These are phyloP conservation scores for Diplocarpon rosae DNA, from an alignment of 2,329 filamentous ascomycete genomes.

Conservation along the genomic window DNA sequence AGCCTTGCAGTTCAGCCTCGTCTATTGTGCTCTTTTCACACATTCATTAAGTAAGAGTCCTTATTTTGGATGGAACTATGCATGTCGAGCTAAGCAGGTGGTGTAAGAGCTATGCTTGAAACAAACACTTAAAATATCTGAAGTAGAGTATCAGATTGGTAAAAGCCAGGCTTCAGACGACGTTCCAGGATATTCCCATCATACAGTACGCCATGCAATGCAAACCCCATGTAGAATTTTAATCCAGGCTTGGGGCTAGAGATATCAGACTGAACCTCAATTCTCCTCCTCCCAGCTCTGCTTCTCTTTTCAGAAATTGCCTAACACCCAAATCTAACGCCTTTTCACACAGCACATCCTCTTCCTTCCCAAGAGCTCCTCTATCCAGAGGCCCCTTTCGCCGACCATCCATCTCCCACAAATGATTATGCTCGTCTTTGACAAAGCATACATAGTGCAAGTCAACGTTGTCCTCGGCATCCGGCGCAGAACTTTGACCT, in stretches of 20 bases:
- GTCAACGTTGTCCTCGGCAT: constrained; percentile 67
- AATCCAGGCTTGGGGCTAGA: constrained; percentile 14
- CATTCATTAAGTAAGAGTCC: too few species aligned
- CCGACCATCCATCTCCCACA: constrained; percentile 65
- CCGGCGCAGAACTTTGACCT: constrained; percentile 64
- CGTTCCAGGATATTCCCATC: background rate
- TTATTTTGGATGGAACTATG: background rate
- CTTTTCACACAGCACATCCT: constrained; percentile 66
- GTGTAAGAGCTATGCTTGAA: too few species aligned
- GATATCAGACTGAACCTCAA: constrained; percentile 25
- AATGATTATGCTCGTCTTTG: constrained; percentile 49
- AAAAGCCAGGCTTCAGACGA: too few species aligned
- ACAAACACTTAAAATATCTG: too few species aligned
- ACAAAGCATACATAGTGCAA: constrained; percentile 95
- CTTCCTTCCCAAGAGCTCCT: constrained; percentile 38
- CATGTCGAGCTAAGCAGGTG: background rate
- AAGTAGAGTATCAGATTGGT: too few species aligned
- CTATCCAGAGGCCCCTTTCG: constrained; percentile 45
- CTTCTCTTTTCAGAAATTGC: constrained; percentile 30
- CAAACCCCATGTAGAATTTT: background rate
- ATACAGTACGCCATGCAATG: background rate
- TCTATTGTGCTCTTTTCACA: background rate
- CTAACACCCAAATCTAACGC: constrained; percentile 57
- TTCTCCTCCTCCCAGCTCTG: constrained; percentile 18
- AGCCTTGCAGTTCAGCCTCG: constrained; percentile 12